Evolutionary conservation across 2,329 filamentous ascomycete species (phyloP).

Genomic region (Macrophomina tecta): DNA sequence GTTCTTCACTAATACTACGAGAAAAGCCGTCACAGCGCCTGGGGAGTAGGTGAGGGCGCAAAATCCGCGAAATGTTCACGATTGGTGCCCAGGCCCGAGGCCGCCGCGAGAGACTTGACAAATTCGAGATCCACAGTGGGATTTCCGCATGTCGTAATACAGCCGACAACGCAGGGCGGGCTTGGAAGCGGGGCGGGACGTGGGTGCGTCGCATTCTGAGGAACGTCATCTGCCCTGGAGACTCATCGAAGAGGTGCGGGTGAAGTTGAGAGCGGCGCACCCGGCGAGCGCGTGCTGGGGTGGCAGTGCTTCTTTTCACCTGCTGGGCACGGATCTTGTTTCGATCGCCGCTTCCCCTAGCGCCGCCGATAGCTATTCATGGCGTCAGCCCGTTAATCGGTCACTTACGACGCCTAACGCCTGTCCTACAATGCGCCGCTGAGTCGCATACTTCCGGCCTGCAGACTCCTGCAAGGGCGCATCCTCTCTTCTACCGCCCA

Average conservation of each 20-base stretch:
- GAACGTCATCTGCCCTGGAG: background rate
- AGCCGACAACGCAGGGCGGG: background rate
- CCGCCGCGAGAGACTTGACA: background rate
- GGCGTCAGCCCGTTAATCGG: slow-evolving; percentile 21
- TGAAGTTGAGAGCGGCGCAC: background rate
- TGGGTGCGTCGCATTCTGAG: too few relatives aligned
- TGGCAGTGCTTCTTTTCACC: slow-evolving; percentile 17
- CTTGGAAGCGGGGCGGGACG: too few relatives aligned
- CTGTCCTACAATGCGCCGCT: slow-evolving; percentile 12
- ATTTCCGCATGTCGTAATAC: background rate
- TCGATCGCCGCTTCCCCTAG: slow-evolving; percentile 22
- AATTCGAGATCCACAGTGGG: background rate
- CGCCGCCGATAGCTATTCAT: slow-evolving; percentile 18
- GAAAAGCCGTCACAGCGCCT: too few relatives aligned
- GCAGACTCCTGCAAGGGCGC: slow-evolving; percentile 20
- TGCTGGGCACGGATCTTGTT: slow-evolving; percentile 13
- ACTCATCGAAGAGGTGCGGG: background rate
- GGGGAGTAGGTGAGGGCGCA: too few relatives aligned
- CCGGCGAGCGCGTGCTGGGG: background rate
- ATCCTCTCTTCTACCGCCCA: background rate
- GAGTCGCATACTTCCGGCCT: slow-evolving; percentile 10
- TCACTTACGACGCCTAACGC: slow-evolving; percentile 10
- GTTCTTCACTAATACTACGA: too few relatives aligned
- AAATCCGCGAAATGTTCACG: too few relatives aligned
- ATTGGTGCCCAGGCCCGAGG: background rate